Conservation (phyloP, 371 early-diverging fungal genomes). For the Mortierella sp. region DNA sequence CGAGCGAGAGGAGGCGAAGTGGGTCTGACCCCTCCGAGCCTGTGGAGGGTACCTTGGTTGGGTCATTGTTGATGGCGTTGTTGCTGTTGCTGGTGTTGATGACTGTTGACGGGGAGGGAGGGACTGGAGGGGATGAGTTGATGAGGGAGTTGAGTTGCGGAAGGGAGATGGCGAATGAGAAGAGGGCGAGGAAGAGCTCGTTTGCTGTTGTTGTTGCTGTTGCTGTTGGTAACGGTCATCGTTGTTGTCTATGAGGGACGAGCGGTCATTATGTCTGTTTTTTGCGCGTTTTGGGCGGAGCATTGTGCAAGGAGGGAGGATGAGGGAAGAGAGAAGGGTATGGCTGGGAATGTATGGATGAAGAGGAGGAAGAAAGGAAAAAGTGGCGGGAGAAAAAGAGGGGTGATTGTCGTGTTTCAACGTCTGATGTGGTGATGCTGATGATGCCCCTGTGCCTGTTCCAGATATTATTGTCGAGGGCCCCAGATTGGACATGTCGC, state of each 20-base stretch:
- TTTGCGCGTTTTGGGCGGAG: slow-evolving; percentile 10
- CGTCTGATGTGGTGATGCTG: not conserved
- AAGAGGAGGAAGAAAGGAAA: not conserved
- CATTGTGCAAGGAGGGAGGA: not conserved
- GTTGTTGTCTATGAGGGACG: slow-evolving; percentile 3
- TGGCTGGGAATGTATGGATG: not conserved
- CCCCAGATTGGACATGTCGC: not conserved
- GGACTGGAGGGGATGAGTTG: slow-evolving; percentile 21
- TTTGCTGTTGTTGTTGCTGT: not conserved
- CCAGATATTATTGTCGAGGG: not conserved
- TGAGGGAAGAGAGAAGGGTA: not conserved
- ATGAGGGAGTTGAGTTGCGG: not conserved
- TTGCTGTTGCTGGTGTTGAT: slow-evolving; percentile 8
- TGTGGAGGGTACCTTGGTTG: slow-evolving; percentile 18
- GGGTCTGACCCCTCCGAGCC: slow-evolving; percentile 11
- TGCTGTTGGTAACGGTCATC: not conserved
- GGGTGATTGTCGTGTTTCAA: not conserved
- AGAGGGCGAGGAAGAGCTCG: not conserved
- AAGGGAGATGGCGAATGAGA: not conserved
- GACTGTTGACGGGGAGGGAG: slow-evolving; percentile 27
- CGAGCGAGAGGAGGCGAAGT: slow-evolving; percentile 18
- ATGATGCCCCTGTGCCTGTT: not conserved
- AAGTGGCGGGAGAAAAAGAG: not conserved
- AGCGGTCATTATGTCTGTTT: slow-evolving; percentile 23
- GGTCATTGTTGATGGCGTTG: slow-evolving; percentile 6